Evolutionary conservation across 192 early-diverging fungal species (phyloP), one percentile per base, ranked within the genome.

Genomic region (Allomyces javanicus): DNA sequence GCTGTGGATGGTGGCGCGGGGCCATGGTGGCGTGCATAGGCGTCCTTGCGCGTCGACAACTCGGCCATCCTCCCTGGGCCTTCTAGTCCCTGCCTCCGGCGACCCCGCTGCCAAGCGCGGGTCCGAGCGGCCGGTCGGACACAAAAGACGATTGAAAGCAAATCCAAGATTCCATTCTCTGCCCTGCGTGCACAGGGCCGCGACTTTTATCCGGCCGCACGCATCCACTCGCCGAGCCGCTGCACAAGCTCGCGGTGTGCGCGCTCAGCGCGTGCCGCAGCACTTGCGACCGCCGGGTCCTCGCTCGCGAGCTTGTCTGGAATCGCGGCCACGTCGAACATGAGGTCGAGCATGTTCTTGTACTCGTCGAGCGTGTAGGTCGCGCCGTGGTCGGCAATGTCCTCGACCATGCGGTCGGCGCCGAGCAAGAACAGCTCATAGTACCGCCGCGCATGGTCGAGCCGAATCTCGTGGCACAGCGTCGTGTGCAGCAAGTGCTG

Each of bases 341-440:
- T 82, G 65, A 90, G 73, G 66, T 83, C 83, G 25, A 94, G 63
- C 65, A 92, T 74, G n/a, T 79, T 75, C 26, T 80, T 79, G 75
- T 90, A 92, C 68, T 91, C 86, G 63, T 94, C 89, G 75, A 88
- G 87, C 21, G 86, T 79, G 72, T 89, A 92, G 33, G 70, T 22
- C 1, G 76, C 65, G 26, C 81, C 74, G 25, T 77, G 76, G 27
- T 85, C 77, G 21, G 78, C 77, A 44, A 88, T 82, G 58, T 79
- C 77, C 25, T 79, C 68, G 22, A 87, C 62, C 64, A 88, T 71
- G 19, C 79, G 83, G 72, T 87, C 70, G 19, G 72, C 74, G 3
- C 77, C 81, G 25, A 83, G 61, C 24, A 80, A 79, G 43, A 85
- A 84, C 64, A 94, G 71, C 72, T 87, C 82, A 68, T 88, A 92